Base-by-base conservation (phyloP, 2,329 filamentous ascomycete species). In the Colletotrichum higginsianum region DNA sequence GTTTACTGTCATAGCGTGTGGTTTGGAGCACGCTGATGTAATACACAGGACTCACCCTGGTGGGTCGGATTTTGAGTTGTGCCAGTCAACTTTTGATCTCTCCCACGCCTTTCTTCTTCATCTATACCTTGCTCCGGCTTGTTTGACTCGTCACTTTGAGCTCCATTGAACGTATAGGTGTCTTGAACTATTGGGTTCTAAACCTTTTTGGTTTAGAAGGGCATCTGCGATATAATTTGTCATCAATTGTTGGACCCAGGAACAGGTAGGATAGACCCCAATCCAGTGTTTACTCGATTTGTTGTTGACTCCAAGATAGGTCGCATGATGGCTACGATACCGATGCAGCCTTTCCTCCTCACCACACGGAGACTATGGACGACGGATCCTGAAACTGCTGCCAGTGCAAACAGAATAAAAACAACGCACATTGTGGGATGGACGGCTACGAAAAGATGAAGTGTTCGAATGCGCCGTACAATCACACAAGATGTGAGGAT, bases 351-450 rank as follows among this genome's bases (percentile, higher is more conserved):
- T 57, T 67, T 9, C 57, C 50, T 40, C 57, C 57, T 5, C 15
- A 52, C 16, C 21, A 7, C 13, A 44, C 12, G 4, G 12, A 42
- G 18, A 55, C 38, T 6, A 65, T 72, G 60, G 52, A 60, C 12
- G 46, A 60, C 3, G 69, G 53, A 6, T 69, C 66, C 11, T 69
- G 66, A 53, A 55, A 60, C 23, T 65, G 60, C 26, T 69, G 53
- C n/a, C 13, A 55, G 9, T 69, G 66, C 7, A 21, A 40, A 11
- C 40, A 60, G 58, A 57, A 57, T 23, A 3, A 68, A 69, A 68
- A 69, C n/a, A 55, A 42, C 40, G 66, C 47, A 16, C 30, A 69
- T 6, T 69, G 60, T 21, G 66, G 69, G 15, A 65, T 38, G 35
- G 61, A 65, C 21, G 6, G 42, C 2, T 13, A 69, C 1, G 66